These are phyloP conservation scores for Hypsizygus marmoreus DNA, from an alignment of 768 basidiomycete genomes.

Conservation along the genomic window DNA sequence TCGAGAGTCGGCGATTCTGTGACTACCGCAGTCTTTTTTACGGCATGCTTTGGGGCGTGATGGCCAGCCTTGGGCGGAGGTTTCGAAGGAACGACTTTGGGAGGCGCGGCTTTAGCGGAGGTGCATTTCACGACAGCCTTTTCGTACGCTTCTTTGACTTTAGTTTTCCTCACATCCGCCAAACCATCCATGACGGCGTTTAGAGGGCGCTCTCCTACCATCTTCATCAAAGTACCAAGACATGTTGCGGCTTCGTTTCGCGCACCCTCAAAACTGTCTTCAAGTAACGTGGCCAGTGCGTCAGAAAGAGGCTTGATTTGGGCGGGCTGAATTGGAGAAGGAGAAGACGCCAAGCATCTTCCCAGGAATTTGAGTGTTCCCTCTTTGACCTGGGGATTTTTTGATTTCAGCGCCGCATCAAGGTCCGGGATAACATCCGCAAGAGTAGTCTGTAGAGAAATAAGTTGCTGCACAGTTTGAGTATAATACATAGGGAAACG, in stretches of 20 bases:
- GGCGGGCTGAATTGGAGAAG: constrained; percentile 63
- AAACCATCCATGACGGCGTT: constrained; percentile 85
- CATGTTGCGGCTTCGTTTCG: constrained; percentile 87
- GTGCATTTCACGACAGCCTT: constrained; percentile 93
- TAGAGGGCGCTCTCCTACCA: constrained; percentile 91
- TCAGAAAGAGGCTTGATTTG: constrained; percentile 87
- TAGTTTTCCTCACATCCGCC: constrained; percentile 84
- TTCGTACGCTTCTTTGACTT: constrained; percentile 93
- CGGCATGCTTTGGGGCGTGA: constrained; percentile 25
- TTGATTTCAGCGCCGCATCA: constrained; percentile 73
- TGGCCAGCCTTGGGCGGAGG: constrained; percentile 28
- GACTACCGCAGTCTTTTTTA: constrained; percentile 31
- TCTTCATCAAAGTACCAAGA: constrained; percentile 92
- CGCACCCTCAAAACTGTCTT: constrained; percentile 88
- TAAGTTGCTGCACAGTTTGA: no score
- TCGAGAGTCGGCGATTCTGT: constrained; percentile 20
- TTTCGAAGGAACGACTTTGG: constrained; percentile 52
- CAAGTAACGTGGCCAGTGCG: constrained; percentile 69
- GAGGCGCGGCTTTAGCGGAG: constrained; percentile 54
- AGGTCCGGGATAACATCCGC: constrained; percentile 84
- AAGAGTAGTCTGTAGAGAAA: constrained; percentile 78
- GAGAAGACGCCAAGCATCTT: constrained; percentile 74
- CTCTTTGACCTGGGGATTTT: constrained; percentile 97
- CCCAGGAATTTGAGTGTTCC: constrained; percentile 86
- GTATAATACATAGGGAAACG: constrained; percentile 27